A percentile compares a stretch with the other conserved stretches of the same genome.
These are phyloP conservation scores for Komagataella mondaviorum DNA, from an alignment of 805 yeast species.

Conservation along the genomic window DNA sequence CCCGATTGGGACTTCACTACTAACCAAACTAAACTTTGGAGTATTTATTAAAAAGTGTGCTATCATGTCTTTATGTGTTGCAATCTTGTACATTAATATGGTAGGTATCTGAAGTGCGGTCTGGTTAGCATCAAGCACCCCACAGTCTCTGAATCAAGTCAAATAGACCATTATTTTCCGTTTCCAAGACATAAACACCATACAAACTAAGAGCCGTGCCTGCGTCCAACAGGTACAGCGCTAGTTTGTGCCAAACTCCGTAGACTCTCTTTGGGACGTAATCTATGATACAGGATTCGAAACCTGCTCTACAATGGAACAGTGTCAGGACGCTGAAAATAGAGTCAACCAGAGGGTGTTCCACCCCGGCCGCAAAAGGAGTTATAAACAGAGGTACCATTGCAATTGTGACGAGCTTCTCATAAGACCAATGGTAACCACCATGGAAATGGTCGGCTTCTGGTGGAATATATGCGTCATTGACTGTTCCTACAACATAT, in stretches of 20 bases:
- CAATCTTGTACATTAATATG: neutral
- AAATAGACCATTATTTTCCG: slow-evolving; percentile 67
- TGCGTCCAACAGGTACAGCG: slow-evolving; percentile 50
- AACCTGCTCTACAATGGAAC: slow-evolving; percentile 75
- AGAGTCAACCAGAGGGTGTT: slow-evolving; percentile 60
- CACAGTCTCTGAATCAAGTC: slow-evolving; percentile 53
- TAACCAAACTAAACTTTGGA: neutral
- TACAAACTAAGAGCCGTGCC: slow-evolving; percentile 63
- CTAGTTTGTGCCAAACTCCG: slow-evolving; percentile 61
- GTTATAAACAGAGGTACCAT: slow-evolving; percentile 50
- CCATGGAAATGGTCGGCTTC: slow-evolving; percentile 45
- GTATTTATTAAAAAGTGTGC: neutral
- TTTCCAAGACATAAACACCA: slow-evolving; percentile 75
- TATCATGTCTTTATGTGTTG: neutral
- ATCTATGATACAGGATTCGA: slow-evolving; percentile 85
- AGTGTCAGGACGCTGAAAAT: slow-evolving; percentile 50
- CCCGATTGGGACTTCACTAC: neutral
- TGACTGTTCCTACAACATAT: slow-evolving; percentile 53
- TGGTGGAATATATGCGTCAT: slow-evolving; percentile 58
- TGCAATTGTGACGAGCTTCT: slow-evolving; percentile 44
- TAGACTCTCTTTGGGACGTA: slow-evolving; percentile 82
- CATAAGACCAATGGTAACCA: slow-evolving; percentile 64
- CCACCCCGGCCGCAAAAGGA: slow-evolving; percentile 44
- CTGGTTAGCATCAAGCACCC: slow-evolving; percentile 25
- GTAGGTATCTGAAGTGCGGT: slow-evolving; percentile 8